phyloP scores from a whole-genome alignment of 2,329 filamentous ascomycete species.

The Aspergillus novofumigatus region DNA sequence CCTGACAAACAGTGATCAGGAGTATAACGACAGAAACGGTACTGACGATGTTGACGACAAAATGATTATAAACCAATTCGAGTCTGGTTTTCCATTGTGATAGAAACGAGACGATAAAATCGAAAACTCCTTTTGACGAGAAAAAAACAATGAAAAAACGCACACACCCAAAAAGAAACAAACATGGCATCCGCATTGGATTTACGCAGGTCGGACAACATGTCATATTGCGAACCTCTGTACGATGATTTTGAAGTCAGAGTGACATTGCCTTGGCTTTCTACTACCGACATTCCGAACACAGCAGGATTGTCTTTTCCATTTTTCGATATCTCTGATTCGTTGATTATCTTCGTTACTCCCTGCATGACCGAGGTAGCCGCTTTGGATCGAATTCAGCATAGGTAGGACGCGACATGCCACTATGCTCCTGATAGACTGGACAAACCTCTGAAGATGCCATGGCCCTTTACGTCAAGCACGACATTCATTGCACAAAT shows the following conservation, averaged over 20 bases:
- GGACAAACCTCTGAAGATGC: neutral
- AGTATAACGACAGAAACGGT: conserved; percentile 32
- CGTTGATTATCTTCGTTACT: neutral
- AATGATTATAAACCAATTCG: conserved; percentile 5
- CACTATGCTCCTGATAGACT: neutral
- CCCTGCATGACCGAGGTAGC: neutral
- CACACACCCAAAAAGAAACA: neutral
- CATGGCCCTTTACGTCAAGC: neutral
- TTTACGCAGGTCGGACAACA: neutral
- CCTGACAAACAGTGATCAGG: conserved; percentile 7
- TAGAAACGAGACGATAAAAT: conserved; percentile 6
- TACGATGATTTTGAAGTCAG: neutral
- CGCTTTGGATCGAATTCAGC: neutral
- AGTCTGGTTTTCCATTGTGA: conserved; percentile 3
- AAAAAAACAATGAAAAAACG: neutral
- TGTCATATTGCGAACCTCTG: neutral
- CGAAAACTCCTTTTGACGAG: neutral
- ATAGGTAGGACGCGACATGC: neutral
- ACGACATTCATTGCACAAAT: neutral
- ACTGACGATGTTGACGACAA: conserved; percentile 22
- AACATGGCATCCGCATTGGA: neutral
- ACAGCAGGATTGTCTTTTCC: neutral
- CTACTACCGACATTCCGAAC: neutral
- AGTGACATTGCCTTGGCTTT: neutral
- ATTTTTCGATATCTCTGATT: neutral